These are phyloP conservation scores for Coniochaeta hoffmannii DNA, from an alignment of 2,329 filamentous ascomycete species.

Conservation along the genomic window DNA sequence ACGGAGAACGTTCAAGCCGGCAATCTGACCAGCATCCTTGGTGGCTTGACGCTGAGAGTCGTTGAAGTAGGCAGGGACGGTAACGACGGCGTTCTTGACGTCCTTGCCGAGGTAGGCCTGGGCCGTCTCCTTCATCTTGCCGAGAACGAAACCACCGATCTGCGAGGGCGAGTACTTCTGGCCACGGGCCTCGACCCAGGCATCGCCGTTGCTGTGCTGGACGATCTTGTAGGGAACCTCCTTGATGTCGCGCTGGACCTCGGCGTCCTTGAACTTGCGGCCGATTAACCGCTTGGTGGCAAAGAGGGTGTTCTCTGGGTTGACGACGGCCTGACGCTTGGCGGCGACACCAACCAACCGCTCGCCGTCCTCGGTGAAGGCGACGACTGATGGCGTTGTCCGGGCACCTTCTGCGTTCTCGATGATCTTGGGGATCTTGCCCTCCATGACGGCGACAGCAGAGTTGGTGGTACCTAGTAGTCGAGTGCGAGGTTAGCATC, in stretches of 20 bases:
- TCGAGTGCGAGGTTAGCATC: neutral
- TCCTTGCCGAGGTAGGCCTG: slow-evolving; percentile 86
- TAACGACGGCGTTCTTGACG: slow-evolving; percentile 94
- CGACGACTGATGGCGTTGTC: slow-evolving; percentile 90
- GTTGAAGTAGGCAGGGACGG: slow-evolving; percentile 97
- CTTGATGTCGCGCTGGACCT: slow-evolving; percentile 95
- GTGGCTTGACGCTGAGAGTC: slow-evolving; percentile 96
- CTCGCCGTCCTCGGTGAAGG: slow-evolving; percentile 92
- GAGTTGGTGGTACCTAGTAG: slow-evolving; percentile 88
- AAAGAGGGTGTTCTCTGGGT: slow-evolving; percentile 97
- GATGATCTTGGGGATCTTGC: slow-evolving; percentile 90
- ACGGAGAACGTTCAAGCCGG: slow-evolving; percentile 92
- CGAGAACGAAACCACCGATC: slow-evolving; percentile 90
- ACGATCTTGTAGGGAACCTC: slow-evolving; percentile 99
- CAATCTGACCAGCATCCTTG: slow-evolving; percentile 95
- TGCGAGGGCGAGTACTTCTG: slow-evolving; percentile 98
- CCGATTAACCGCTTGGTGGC: slow-evolving; percentile 98
- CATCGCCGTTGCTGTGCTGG: slow-evolving; percentile 92
- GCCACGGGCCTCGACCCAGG: slow-evolving; percentile 88
- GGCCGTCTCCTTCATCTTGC: slow-evolving; percentile 99
- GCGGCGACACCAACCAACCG: slow-evolving; percentile 93
- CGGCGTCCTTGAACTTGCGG: slow-evolving; percentile 87
- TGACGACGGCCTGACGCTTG: slow-evolving; percentile 96
- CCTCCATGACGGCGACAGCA: slow-evolving; percentile 95
- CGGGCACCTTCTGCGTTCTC: slow-evolving; percentile 94